Base-by-base conservation (phyloP, 495 filamentous ascomycete species). In the Neurospora sp. region DNA sequence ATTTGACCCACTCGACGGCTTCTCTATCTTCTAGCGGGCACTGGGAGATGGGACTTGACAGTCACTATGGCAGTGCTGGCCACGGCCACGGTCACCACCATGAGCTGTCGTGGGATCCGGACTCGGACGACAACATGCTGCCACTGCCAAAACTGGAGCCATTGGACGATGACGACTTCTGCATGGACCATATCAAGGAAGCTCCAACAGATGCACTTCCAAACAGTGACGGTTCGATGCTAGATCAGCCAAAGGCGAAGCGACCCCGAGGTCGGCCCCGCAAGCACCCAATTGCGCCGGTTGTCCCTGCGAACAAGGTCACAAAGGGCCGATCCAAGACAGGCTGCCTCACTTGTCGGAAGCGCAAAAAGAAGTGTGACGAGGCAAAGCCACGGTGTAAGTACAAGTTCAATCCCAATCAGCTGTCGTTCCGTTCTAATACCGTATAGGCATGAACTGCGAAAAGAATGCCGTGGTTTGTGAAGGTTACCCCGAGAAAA, bases 281-380 rank as follows among this genome's bases (percentile, higher is more conserved):
- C 82, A 97, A 97, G 82, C 89, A 96, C 77, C 93, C 93, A 18
- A 83, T 91, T 42, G 85, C 86, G 8, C 82, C 86, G 39, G 81
- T 80, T 68, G 73, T 81, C 44, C 73, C 76, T 14, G 78, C 80
- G 39, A 87, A 85, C 80, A 96, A 96, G 75, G 80, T 91, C 71
- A 89, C 93, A 68, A 96, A 96, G 77, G 92, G 92, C n/a, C 87
- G 94, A 22, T 96, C 93, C 73, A 97, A 97, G 84, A 97, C 94
- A 4, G 94, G 94, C 1, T 97, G 94, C 82, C 91, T 96, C 72
- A 97, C 94, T 69, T 98, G 94, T 84, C 88, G 94, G 71, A 91
- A 91, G 77, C 86, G 94, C 39, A 97, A 97, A 85, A 98, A 97
- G 91, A 98, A 98, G 84, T 98, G 94, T 82, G 94, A 97, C 79